Evolutionary conservation across 768 basidiomycete genomes (phyloP), one percentile per base, ranked within the genome.

Genomic region (Boletus bicolor): DNA sequence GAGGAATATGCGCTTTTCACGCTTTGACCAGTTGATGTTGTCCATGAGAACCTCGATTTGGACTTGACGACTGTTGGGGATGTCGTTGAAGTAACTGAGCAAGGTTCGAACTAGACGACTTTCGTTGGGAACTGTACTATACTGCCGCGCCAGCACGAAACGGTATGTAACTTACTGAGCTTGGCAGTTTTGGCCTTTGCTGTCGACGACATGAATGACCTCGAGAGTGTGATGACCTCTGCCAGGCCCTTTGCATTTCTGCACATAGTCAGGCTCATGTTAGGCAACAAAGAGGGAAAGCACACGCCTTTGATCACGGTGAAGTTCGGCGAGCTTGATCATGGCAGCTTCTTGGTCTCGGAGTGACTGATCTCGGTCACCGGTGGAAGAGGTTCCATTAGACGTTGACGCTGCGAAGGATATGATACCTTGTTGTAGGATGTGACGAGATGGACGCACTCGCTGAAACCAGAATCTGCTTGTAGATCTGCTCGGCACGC

Each of bases 161-260:
- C 10, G 4, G 32, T 39, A 42, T 34, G 15, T 21, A 28, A 47
- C 56, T 63, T 58, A 93, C 93, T 96, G 60, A 98, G 84, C 75
- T 96, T 96, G 3, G 94, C 94, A 0, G 96, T 97, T 73, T 98
- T 97, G 1, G 94, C 95, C 73, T 98, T 98, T 15, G 95, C 95
- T 0, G 93, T 91, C n/a, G 89, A 88, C 0, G 91, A 86, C 82
- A 96, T 91, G 77, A 95, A 93, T 0, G 83, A 79, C 47, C 93
- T 77, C 0, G 91, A 93, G 28, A 87, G 78, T 0, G 85, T 89
- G 53, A 97, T 91, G 37, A 96, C 86, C 52, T 93, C 83, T 10
- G 93, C 91, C 3, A 98, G 79, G 17, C 89, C 90, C 57, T 85
- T 72, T 19, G 91, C 86, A 76, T 98, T 89, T 65, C 93, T 97